Conservation (phyloP, 2,329 filamentous ascomycete genomes). For the Mollisia scopiformis region DNA sequence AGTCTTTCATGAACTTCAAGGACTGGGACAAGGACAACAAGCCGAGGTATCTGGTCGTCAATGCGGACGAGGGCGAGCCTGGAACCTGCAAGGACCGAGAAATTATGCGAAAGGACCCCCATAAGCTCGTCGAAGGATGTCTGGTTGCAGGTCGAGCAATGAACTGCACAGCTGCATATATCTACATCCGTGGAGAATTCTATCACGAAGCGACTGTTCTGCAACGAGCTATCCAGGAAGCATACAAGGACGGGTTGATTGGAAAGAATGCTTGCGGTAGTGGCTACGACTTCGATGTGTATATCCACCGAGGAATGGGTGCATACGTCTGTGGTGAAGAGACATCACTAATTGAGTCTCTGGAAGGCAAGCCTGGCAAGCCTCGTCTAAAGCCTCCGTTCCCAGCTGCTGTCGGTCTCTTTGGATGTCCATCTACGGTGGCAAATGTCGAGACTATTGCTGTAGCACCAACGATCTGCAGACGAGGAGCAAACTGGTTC, state of each 20-base stretch:
- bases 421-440: constrained; percentile 96
- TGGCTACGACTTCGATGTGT: constrained; percentile 98
- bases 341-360: constrained; percentile 95
- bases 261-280: constrained; percentile 98
- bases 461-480: constrained; percentile 93
- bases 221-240: constrained; percentile 95
- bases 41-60: constrained; percentile 95
- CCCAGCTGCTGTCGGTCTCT: constrained; percentile 94
- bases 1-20: constrained; percentile 99
- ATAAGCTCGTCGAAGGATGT: constrained; percentile 98
- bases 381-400: constrained; percentile 98
- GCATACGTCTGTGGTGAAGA: constrained; percentile 99
- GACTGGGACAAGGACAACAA: constrained; percentile 98
- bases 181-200: constrained; percentile 99
- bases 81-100: constrained; percentile 99
- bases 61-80: constrained; percentile 97
- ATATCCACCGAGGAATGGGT: constrained; percentile 93
- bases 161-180: constrained; percentile 98
- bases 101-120: constrained; percentile 99
- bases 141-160: constrained; percentile 94
- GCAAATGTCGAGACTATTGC: constrained; percentile 98
- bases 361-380: constrained; percentile 98
- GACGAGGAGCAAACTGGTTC: constrained; percentile 92
- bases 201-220: constrained; percentile 93
- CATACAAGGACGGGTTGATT: constrained; percentile 91